A percentile compares a stretch with the other conserved stretches of the same genome.
Conservation (phyloP, 768 basidiomycete species). For the Coprinopsis cinerea region DNA sequence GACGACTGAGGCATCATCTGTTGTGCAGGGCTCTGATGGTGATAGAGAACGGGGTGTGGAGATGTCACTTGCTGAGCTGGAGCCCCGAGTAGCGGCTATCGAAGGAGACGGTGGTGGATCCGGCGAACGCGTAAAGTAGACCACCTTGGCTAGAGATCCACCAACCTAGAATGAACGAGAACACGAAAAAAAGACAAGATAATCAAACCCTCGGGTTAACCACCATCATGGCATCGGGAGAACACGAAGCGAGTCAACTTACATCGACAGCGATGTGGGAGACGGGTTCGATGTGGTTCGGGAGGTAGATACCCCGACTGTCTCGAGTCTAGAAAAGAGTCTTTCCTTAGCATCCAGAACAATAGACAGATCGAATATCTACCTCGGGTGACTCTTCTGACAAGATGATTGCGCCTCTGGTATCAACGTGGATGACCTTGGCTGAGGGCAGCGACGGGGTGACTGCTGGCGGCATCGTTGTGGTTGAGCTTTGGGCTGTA, state of each 20-base stretch:
- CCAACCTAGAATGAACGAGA: conserved; percentile 73
- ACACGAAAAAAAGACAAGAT: no score
- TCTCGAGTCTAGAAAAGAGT: conserved; percentile 81
- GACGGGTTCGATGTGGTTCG: conserved; percentile 95
- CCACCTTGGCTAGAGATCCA: conserved; percentile 94
- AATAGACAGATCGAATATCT: conserved; percentile 9
- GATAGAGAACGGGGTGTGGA: conserved; percentile 41
- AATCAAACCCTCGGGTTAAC: no score
- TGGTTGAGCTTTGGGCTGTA: not conserved
- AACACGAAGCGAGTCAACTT: conserved; percentile 28
- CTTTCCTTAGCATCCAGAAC: no score
- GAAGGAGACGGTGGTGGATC: conserved; percentile 79
- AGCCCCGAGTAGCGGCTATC: conserved; percentile 53
- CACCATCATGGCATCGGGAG: not conserved
- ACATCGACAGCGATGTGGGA: conserved; percentile 98
- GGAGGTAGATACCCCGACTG: conserved; percentile 94
- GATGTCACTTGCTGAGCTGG: conserved; percentile 40
- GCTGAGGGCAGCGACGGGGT: conserved; percentile 70
- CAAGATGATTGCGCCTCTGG: conserved; percentile 87
- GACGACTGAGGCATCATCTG: conserved; percentile 19
- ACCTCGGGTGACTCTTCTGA: conserved; percentile 95
- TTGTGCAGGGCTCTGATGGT: conserved; percentile 28
- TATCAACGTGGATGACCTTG: conserved; percentile 90
- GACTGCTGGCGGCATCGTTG: conserved; percentile 26
- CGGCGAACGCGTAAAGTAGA: conserved; percentile 95